Conservation (phyloP, 2,329 filamentous ascomycete genomes). For the Amylocarpus encephaloides region DNA sequence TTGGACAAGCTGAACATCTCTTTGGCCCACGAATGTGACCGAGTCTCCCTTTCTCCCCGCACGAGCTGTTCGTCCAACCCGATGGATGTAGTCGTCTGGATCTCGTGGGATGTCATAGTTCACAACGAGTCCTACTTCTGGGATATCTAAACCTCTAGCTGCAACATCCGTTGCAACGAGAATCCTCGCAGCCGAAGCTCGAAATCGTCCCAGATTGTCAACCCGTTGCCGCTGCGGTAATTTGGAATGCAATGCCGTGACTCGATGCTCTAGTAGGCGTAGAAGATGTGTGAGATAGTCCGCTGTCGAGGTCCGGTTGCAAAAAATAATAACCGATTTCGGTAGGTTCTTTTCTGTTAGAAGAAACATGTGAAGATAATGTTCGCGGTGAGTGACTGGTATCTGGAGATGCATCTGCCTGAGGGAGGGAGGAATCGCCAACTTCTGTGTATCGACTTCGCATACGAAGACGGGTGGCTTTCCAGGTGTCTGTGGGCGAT, state of each 20-base stretch:
- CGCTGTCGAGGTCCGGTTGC: slow-evolving; percentile 84
- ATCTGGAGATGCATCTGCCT: slow-evolving; percentile 81
- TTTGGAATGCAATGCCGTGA: slow-evolving; percentile 84
- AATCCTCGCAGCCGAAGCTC: slow-evolving; percentile 79
- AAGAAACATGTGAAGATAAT: slow-evolving; percentile 87
- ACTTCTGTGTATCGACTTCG: slow-evolving; percentile 70
- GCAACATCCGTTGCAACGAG: slow-evolving; percentile 95
- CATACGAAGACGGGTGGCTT: slow-evolving; percentile 80
- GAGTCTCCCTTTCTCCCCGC: slow-evolving; percentile 78
- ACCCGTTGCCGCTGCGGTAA: slow-evolving; percentile 80
- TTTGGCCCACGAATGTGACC: slow-evolving; percentile 84
- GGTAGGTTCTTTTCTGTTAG: slow-evolving; percentile 67
- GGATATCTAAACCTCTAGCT: slow-evolving; percentile 89
- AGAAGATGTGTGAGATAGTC: slow-evolving; percentile 85
- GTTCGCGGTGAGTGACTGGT: slow-evolving; percentile 87
- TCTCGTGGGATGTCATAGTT: slow-evolving; percentile 97
- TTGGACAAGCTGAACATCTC: slow-evolving; percentile 84
- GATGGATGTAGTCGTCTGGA: slow-evolving; percentile 94
- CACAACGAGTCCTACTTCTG: slow-evolving; percentile 80
- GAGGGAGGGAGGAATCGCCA: slow-evolving; percentile 75
- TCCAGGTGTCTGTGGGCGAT: slow-evolving; percentile 61
- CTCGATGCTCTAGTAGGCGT: slow-evolving; percentile 77
- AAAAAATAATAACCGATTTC: slow-evolving; percentile 86
- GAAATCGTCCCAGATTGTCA: slow-evolving; percentile 85
- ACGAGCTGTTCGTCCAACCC: slow-evolving; percentile 90